phyloP scores from a whole-genome alignment of 1,284 basidiomycete genomes.

The Boletus semigastroideus region DNA sequence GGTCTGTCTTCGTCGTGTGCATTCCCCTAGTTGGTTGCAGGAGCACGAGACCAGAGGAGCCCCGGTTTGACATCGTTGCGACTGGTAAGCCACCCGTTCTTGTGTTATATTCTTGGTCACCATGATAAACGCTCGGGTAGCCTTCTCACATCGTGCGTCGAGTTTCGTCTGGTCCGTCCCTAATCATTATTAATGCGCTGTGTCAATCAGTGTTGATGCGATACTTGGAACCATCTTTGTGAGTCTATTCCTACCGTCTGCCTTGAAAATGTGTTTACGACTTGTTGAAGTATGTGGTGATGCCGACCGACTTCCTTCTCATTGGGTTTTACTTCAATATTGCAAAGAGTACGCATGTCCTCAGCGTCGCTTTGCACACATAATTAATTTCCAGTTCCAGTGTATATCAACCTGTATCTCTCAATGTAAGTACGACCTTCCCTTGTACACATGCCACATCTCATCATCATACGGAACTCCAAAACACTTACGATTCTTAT shows the following conservation, averaged over 20 bases:
- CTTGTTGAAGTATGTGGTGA: slow-evolving; percentile 38
- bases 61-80: slow-evolving; percentile 37
- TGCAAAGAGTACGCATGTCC: slow-evolving; percentile 45
- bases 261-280: background rate
- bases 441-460: too few relatives aligned
- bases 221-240: slow-evolving; percentile 43
- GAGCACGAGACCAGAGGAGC: too few relatives aligned
- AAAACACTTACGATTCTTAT: background rate
- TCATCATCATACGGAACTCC: background rate
- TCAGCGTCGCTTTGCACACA: background rate
- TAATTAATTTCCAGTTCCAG: slow-evolving; percentile 16
- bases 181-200: background rate
- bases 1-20: too few relatives aligned
- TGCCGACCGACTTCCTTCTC: slow-evolving; percentile 53
- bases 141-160: slow-evolving; percentile 16
- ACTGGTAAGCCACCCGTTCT: slow-evolving; percentile 36
- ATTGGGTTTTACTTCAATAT: slow-evolving; percentile 51
- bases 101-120: background rate
- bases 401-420: slow-evolving; percentile 54
- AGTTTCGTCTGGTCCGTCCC: background rate
- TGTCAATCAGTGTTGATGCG: slow-evolving; percentile 41
- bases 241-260: slow-evolving; percentile 1
- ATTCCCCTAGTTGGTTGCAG: too few relatives aligned
- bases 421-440: slow-evolving; percentile 33
- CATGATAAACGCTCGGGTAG: background rate